Conservation (phyloP, 345 rosid genomes). For the Psidium friedrichsthalianum region DNA sequence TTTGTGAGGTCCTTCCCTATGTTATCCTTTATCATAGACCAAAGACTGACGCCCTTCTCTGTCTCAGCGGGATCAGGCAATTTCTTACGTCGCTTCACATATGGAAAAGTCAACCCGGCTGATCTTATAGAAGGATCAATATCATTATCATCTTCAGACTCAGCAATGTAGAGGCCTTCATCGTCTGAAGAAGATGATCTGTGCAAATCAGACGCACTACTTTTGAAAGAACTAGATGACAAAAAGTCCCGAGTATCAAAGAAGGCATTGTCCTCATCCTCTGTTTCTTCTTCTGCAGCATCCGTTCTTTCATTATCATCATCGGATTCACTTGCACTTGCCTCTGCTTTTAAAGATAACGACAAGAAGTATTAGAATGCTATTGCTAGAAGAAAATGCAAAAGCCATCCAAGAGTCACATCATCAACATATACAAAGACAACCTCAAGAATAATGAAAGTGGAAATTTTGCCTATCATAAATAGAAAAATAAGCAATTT, state of each 20-base stretch:
- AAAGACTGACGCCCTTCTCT: slow-evolving; percentile 89
- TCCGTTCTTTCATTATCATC: slow-evolving; percentile 79
- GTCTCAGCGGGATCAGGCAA: slow-evolving; percentile 93
- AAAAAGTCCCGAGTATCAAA: slow-evolving; percentile 95
- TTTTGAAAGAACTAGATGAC: slow-evolving; percentile 80
- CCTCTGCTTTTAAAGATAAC: slow-evolving; percentile 32
- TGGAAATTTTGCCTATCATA: neutral
- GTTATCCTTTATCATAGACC: slow-evolving; percentile 99
- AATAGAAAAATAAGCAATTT: neutral
- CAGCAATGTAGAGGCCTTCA: slow-evolving; percentile 36
- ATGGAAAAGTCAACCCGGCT: slow-evolving; percentile 48
- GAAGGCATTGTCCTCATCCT: slow-evolving; percentile 78
- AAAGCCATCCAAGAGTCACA: neutral
- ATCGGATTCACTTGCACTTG: slow-evolving; percentile 65
- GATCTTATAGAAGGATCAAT: slow-evolving; percentile 50
- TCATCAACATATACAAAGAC: neutral
- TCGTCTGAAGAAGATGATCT: slow-evolving; percentile 79
- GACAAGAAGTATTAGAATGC: neutral
- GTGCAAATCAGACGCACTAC: slow-evolving; percentile 70
- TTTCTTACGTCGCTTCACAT: slow-evolving; percentile 70
- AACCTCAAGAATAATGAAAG: neutral
- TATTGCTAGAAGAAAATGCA: neutral
- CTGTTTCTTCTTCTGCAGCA: slow-evolving; percentile 89
- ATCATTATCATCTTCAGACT: slow-evolving; percentile 63
- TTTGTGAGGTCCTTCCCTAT: slow-evolving; percentile 97